Conservation (phyloP, 2,329 filamentous ascomycete species). For the Fusarium anthophilum region DNA sequence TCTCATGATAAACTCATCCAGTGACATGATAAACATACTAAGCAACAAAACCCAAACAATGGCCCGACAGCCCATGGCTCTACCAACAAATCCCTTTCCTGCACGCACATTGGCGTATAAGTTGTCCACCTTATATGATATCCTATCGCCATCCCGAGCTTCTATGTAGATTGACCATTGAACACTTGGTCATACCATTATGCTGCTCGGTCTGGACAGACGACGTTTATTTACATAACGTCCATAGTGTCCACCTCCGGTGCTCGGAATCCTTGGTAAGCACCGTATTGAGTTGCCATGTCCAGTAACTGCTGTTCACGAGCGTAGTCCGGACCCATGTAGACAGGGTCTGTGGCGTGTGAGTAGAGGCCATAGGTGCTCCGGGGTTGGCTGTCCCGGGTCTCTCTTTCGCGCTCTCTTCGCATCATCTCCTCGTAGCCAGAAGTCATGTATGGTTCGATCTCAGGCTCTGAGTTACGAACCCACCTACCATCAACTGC, state of each 20-base stretch:
- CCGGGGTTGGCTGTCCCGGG: slow-evolving; percentile 48
- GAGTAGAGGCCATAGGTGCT: slow-evolving; percentile 61
- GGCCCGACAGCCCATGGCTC: slow-evolving; percentile 14
- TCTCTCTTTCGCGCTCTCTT: slow-evolving; percentile 65
- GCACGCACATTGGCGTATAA: not conserved
- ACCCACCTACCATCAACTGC: slow-evolving; percentile 64
- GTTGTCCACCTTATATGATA: slow-evolving; percentile 4
- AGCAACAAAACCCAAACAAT: slow-evolving; percentile 20
- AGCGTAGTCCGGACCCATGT: slow-evolving; percentile 58
- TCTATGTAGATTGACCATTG: slow-evolving; percentile 12
- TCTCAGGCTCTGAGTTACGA: slow-evolving; percentile 53
- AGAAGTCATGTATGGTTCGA: slow-evolving; percentile 85
- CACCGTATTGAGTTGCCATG: slow-evolving; percentile 76
- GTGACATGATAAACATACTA: slow-evolving; percentile 22
- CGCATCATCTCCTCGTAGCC: slow-evolving; percentile 79
- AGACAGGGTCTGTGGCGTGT: slow-evolving; percentile 75
- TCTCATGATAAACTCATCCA: slow-evolving; percentile 26
- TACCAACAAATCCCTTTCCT: not conserved
- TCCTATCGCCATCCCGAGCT: slow-evolving; percentile 2
- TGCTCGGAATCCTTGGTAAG: slow-evolving; percentile 60
- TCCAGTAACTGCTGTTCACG: slow-evolving; percentile 61
- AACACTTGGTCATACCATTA: slow-evolving; percentile 22
- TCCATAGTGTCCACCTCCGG: slow-evolving; percentile 62
- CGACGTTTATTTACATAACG: slow-evolving; percentile 48
- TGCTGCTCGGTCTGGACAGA: slow-evolving; percentile 12